Evolutionary conservation across 306 rosid genomes (phyloP).

Genomic region (Alnus glutinosa): DNA sequence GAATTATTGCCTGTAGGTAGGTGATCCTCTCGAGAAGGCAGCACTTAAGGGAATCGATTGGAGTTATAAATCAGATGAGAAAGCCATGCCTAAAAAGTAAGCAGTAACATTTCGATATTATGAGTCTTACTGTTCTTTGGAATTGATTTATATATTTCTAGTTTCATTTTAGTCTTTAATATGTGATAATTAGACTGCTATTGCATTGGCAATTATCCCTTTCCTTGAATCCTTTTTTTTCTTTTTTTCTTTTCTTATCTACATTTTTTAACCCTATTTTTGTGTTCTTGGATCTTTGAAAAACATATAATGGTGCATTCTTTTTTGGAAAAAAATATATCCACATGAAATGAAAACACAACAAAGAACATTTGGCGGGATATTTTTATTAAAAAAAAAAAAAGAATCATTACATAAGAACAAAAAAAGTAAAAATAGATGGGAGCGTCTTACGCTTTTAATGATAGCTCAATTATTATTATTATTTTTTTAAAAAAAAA

Average conservation of each 20-base stretch:
- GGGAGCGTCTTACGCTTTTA: too few species aligned
- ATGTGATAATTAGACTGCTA: background rate
- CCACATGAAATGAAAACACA: background rate
- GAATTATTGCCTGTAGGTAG: conserved; percentile 61
- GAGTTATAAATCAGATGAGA: conserved; percentile 93
- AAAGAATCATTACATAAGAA: too few species aligned
- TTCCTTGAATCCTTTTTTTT: background rate
- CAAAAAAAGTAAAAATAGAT: too few species aligned
- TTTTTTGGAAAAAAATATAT: background rate
- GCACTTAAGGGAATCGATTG: conserved; percentile 96
- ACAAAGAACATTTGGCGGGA: background rate
- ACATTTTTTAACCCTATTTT: background rate
- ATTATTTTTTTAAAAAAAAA: background rate
- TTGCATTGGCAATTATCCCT: background rate
- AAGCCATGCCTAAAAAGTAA: conserved; percentile 91
- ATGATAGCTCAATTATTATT: too few species aligned
- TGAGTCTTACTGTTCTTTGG: conserved; percentile 24
- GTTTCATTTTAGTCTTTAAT: background rate
- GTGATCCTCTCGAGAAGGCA: conserved; percentile 99
- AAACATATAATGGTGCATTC: background rate
- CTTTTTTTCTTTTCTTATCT: background rate
- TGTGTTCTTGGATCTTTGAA: background rate
- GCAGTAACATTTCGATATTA: conserved; percentile 22
- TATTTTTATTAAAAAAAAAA: too few species aligned
- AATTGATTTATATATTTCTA: conserved; percentile 8